A percentile compares a stretch with the other conserved stretches of the same genome.
phyloP scores from a whole-genome alignment of 1,284 basidiomycete species.

The Kwoniella shivajii region DNA sequence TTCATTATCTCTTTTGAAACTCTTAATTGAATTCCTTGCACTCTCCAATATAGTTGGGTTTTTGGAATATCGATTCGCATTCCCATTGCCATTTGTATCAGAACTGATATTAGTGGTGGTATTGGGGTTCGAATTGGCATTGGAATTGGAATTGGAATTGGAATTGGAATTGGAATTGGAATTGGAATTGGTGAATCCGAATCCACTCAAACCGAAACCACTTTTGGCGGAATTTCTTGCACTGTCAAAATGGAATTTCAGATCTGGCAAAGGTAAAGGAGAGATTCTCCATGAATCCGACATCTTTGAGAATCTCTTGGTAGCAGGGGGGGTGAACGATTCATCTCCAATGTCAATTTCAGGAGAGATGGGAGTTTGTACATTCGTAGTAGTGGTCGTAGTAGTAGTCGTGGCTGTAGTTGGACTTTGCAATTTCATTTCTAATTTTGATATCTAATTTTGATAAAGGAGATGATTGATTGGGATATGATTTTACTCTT shows the following conservation, averaged over 20 bases:
- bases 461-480: no score
- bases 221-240: background rate
- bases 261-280: background rate
- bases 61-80: background rate
- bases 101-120: no score
- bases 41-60: background rate
- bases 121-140: no score
- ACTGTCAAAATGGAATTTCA: constrained; percentile 1
- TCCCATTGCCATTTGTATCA: no score
- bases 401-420: no score
- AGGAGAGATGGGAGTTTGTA: background rate
- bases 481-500: background rate
- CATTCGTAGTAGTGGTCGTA: no score
- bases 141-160: background rate
- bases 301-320: no score
- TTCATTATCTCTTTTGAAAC: background rate
- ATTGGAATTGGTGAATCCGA: background rate
- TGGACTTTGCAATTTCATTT: no score
- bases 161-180: background rate
- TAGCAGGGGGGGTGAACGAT: no score
- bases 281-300: background rate
- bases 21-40: background rate
- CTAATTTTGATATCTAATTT: background rate
- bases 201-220: background rate
- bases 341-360: background rate